Conservation (phyloP, 2,329 filamentous ascomycete genomes). For the Talaromyces sp. region DNA sequence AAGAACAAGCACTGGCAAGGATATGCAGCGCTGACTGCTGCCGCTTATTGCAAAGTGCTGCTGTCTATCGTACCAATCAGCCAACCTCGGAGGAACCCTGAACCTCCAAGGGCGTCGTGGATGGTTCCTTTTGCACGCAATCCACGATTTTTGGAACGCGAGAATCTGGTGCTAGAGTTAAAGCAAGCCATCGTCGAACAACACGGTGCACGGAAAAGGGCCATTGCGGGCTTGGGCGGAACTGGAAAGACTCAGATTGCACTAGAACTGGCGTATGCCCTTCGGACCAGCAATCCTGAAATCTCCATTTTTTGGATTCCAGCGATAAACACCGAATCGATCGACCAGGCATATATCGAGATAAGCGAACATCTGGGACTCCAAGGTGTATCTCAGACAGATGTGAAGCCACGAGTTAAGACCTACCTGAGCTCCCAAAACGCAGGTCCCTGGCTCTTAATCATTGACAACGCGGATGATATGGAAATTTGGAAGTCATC, state of each 20-base stretch:
- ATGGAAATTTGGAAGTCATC: constrained; percentile 13
- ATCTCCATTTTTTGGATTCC: constrained; percentile 11
- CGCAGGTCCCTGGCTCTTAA: constrained; percentile 18
- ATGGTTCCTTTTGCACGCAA: constrained; percentile 14
- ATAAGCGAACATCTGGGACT: constrained; percentile 1
- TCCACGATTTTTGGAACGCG: constrained; percentile 11
- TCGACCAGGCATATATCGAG: constrained; percentile 6
- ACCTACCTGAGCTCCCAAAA: constrained; percentile 6
- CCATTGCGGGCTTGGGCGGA: constrained; percentile 16
- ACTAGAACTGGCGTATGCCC: constrained; percentile 13
- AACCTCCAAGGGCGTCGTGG: constrained; percentile 10
- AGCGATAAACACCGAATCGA: neutral
- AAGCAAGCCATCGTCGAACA: neutral
- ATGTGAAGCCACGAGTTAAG: constrained; percentile 8
- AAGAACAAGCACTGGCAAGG: constrained; percentile 16
- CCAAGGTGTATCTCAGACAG: constrained; percentile 9
- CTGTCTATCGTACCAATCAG: constrained; percentile 5
- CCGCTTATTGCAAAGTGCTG: constrained; percentile 9
- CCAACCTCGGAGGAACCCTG: neutral
- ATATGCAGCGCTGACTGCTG: constrained; percentile 13
- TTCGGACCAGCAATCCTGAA: constrained; percentile 4
- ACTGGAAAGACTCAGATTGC: constrained; percentile 17
- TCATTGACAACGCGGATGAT: constrained; percentile 22
- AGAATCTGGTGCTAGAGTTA: constrained; percentile 6
- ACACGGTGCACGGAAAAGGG: neutral